phyloP scores from a whole-genome alignment of 306 rosid genomes.

The Styphnolobium japonicum region DNA sequence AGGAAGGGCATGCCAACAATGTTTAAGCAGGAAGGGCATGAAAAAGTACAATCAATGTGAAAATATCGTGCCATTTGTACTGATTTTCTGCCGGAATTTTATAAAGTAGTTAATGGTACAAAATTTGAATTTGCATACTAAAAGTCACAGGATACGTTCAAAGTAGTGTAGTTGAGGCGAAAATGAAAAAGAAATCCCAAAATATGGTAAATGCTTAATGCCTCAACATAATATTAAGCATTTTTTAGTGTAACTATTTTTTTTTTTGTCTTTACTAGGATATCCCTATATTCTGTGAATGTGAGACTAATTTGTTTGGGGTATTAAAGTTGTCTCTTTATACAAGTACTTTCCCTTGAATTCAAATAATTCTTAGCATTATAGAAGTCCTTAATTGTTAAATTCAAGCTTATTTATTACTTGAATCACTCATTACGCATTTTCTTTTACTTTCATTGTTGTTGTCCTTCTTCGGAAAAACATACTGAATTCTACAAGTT shows the following conservation, averaged over 20 bases:
- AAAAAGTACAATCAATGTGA: constrained; percentile 20
- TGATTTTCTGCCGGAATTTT: neutral
- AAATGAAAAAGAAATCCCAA: neutral
- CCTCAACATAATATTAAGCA: neutral
- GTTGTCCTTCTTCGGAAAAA: neutral
- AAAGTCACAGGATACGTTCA: neutral
- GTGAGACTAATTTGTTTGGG: too few relatives aligned
- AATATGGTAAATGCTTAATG: neutral
- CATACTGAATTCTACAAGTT: neutral
- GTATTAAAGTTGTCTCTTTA: too few relatives aligned
- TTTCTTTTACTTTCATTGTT: neutral
- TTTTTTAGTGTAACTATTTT: neutral
- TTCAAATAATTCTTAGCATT: too few relatives aligned
- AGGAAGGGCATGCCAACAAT: too few relatives aligned
- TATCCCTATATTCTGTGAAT: too few relatives aligned
- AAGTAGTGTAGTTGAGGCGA: neutral
- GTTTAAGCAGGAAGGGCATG: neutral
- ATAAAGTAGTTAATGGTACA: neutral
- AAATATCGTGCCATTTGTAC: constrained; percentile 4
- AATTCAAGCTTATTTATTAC: too few relatives aligned
- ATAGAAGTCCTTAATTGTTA: too few relatives aligned
- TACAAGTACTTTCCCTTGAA: too few relatives aligned
- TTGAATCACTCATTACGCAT: too few relatives aligned
- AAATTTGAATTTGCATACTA: neutral
- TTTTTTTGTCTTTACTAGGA: too few relatives aligned